phyloP scores from a whole-genome alignment of 306 rosid species.

The Quercus wislizeni region DNA sequence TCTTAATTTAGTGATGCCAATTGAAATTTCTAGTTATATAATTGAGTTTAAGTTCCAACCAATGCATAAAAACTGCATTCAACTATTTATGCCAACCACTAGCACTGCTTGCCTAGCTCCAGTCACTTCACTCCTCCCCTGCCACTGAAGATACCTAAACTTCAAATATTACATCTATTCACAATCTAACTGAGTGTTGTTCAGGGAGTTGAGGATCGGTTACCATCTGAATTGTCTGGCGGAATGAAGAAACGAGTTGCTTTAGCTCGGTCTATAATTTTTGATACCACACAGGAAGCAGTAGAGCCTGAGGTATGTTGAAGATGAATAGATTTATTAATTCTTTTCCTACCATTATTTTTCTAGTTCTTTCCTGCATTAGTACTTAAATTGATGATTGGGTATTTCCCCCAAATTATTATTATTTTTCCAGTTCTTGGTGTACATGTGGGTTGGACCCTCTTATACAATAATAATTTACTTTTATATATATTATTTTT shows the following conservation, averaged over 20 bases:
- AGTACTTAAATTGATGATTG: not conserved
- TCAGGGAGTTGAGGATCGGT: conserved; percentile 88
- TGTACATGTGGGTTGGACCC: no score
- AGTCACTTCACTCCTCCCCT: conserved; percentile 1
- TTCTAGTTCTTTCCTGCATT: not conserved
- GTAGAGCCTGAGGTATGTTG: conserved; percentile 89
- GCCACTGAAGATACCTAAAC: not conserved
- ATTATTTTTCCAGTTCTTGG: not conserved
- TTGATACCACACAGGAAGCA: conserved; percentile 65
- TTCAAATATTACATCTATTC: conserved; percentile 3
- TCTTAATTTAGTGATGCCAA: not conserved
- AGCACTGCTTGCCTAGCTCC: not conserved
- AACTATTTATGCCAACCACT: not conserved
- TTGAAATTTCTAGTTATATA: not conserved
- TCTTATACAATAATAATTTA: no score
- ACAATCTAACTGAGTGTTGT: conserved; percentile 10
- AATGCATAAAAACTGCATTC: not conserved
- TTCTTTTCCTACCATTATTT: conserved; percentile 1
- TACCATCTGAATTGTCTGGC: conserved; percentile 97
- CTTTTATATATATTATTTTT: not conserved
- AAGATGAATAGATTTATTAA: not conserved
- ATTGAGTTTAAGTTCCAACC: not conserved
- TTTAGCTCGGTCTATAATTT: conserved; percentile 88
- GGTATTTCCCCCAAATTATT: not conserved
- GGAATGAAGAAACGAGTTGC: conserved; percentile 99